Base-by-base conservation (phyloP, 768 basidiomycete species). In the Pulveroboletus ravenelii region DNA sequence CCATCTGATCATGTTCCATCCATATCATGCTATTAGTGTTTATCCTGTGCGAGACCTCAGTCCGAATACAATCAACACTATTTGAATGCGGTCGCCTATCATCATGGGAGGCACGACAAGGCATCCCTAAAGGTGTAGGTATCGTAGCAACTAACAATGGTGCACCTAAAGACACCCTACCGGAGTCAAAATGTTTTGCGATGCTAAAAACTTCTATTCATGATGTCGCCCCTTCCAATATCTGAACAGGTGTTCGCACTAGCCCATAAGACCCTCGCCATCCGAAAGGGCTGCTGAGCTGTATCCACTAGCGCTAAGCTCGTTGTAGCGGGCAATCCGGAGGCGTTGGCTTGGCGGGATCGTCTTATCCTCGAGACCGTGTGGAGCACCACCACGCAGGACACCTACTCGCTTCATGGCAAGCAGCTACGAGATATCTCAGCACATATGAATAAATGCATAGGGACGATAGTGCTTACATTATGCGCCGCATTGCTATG, bases 401-500 rank as follows among this genome's bases (percentile, higher is more conserved):
- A 78, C 70, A 52, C 79, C 80, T 14, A 81, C 79, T 42, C 79
- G 76, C 69, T 80, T 81, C 79, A 78, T 81, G 3, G 67, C 66
- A 15, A 68, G 64, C 15, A 66, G 18, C 62, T 59, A 41, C 18
- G 9, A 37, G 34, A 5, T 2, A n/a, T 18, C n/a, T 65, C 25
- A 59, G 37, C 7, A 53, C 32, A 39, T 3, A 18, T 12, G 18
- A 53, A 34, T 3, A 15, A 46, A 3, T 15, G 0, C 6, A 30
- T 1, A 5, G 8, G 8, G 5, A 1, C 4, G 20, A 1, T 5
- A 43, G 32, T 2, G 69, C 83, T 34, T 61, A 85, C 84, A 61
- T 92, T 91, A 67, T 92, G 88, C 6, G 90, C 88, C 40, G 89
- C 87, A 63, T 92, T 92, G 29, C 87, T 89, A 62, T 92, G 90